Evolutionary conservation across 2,329 filamentous ascomycete genomes (phyloP).

Genomic region (Penicillium italicum): DNA sequence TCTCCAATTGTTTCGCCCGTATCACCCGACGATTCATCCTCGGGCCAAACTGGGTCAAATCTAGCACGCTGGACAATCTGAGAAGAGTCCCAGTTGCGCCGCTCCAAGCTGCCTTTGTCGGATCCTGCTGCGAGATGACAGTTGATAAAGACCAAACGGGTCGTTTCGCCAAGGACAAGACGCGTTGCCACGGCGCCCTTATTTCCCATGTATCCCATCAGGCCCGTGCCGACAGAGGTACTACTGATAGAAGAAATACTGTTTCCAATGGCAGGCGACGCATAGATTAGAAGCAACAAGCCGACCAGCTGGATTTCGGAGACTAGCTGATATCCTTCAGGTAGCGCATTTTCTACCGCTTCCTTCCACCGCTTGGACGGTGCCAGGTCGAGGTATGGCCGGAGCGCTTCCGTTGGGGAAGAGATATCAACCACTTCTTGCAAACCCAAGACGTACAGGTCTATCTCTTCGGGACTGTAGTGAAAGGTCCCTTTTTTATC

Average conservation of each 20-base stretch:
- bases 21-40: constrained; percentile 58
- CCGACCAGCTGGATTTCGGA: constrained; percentile 83
- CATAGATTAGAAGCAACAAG: constrained; percentile 78
- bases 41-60: constrained; percentile 70
- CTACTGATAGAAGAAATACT: constrained; percentile 80
- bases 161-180: constrained; percentile 83
- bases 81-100: constrained; percentile 82
- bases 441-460: constrained; percentile 82
- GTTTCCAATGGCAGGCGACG: constrained; percentile 68
- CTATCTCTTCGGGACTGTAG: constrained; percentile 60
- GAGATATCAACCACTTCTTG: constrained; percentile 90
- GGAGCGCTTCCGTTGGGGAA: constrained; percentile 72
- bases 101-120: constrained; percentile 71
- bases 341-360: constrained; percentile 69
- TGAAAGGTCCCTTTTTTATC: constrained; percentile 43
- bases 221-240: constrained; percentile 77
- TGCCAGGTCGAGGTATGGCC: constrained; percentile 68
- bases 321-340: constrained; percentile 70
- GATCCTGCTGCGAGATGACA: constrained; percentile 85
- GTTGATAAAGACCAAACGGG: constrained; percentile 84
- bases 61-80: constrained; percentile 73
- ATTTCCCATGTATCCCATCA: constrained; percentile 92
- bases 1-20: constrained; percentile 66
- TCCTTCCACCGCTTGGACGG: constrained; percentile 76
- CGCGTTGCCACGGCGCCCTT: constrained; percentile 85